These are phyloP conservation scores for Scutellaria galericulata DNA, from an alignment of 257 asterid species.

Conservation along the genomic window DNA sequence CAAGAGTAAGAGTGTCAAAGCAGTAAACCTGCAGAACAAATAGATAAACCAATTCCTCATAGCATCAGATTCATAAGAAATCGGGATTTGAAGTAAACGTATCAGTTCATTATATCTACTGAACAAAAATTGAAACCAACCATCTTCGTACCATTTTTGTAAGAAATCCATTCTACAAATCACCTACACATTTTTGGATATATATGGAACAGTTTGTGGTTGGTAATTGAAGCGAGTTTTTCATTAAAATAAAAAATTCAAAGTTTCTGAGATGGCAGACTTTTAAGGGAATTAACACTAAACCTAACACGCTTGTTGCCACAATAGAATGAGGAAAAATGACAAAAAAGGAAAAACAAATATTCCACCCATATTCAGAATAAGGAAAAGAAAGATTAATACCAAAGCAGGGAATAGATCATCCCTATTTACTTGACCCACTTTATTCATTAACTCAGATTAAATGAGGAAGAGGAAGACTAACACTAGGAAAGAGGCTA, in stretches of 20 bases:
- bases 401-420: slow-evolving; percentile 10
- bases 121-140: neutral
- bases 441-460: slow-evolving; percentile 2
- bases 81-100: slow-evolving; percentile 9
- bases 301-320: slow-evolving; percentile 28
- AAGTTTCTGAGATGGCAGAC: slow-evolving; percentile 24
- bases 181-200: slow-evolving; percentile 7
- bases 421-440: slow-evolving; percentile 11
- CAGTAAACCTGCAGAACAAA: slow-evolving; percentile 60
- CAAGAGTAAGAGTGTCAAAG: slow-evolving; percentile 63
- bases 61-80: slow-evolving; percentile 4
- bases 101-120: slow-evolving; percentile 8
- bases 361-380: neutral
- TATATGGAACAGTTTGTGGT: neutral
- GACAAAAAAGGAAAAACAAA: neutral
- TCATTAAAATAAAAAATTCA: slow-evolving; percentile 15
- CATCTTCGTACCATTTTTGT: neutral
- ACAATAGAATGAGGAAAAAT: neutral
- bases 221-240: slow-evolving; percentile 8
- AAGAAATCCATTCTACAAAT: slow-evolving; percentile 33
- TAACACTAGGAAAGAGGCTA: too few species aligned
- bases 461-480: too few species aligned
- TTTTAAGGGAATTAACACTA: slow-evolving; percentile 18
- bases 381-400: slow-evolving; percentile 1
- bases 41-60: slow-evolving; percentile 33